Base-by-base conservation (phyloP, 495 filamentous ascomycete genomes). In the Penicillium robsamsonii region DNA sequence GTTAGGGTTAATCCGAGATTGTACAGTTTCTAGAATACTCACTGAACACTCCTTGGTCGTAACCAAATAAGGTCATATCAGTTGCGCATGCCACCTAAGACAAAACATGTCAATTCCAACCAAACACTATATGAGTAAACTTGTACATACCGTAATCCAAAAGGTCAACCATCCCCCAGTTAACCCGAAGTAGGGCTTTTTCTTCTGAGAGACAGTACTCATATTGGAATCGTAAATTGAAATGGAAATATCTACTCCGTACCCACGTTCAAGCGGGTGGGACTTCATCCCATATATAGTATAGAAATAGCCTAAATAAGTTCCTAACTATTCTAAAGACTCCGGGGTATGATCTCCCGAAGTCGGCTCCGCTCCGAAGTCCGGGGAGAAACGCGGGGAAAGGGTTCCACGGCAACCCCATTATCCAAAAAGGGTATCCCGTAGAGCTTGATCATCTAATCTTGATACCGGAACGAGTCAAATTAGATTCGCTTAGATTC, bases 21-120 rank as follows among this genome's bases (percentile, higher is more conserved):
- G 13, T 7, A 15, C 2, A 37, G 2, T 38, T 37, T 4, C 24
- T 15, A 41, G 15, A 35, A 11, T 17, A 60, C 64, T 17, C 55
- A 74, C 75, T 72, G 53, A 82, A 82, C 3, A 82, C 75, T 46
- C 79, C 80, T 55, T 87, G 82, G 51, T 85, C 82, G 62, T 86
- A 85, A 1, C 82, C 82, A 64, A 86, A 84, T 0, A 84, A 65
- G 11, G 75, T 79, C 81, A 83, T 83, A 58, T 82, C 79, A 29
- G 79, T 82, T 18, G 78, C 73, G 59, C 80, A 83, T 10, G 81
- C 79, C 27, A 81, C 63, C 67, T 79, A 64, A 8, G 4, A 22
- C 18, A 12, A 35, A 31, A 22, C 15, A 13, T 9, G 20, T 30
- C 38, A 44, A 29, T 24, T 35, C 6, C 41, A 31, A 29, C 25